Evolutionary conservation across 2,329 filamentous ascomycete species (phyloP).

Genomic region (Tolypocladium guangdongense): DNA sequence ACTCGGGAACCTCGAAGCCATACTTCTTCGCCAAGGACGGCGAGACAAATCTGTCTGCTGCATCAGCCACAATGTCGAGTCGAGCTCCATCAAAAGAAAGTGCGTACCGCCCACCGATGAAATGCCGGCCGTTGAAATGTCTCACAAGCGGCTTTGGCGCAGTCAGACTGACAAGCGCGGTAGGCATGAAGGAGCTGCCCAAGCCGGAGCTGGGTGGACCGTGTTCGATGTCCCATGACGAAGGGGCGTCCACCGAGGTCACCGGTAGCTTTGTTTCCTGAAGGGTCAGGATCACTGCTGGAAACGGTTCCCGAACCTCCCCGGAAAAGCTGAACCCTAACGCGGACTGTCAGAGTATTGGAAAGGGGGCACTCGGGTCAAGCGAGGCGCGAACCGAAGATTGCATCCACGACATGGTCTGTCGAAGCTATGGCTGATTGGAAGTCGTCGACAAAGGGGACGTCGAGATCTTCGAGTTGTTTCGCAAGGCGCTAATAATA

Average conservation of each 20-base stretch:
- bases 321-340: slow-evolving; percentile 84
- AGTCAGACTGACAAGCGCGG: slow-evolving; percentile 74
- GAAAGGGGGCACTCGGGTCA: background rate
- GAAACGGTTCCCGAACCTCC: slow-evolving; percentile 86
- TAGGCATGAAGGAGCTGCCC: slow-evolving; percentile 71
- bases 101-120: slow-evolving; percentile 70
- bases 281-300: slow-evolving; percentile 66
- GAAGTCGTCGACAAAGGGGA: slow-evolving; percentile 82
- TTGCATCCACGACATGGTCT: slow-evolving; percentile 81
- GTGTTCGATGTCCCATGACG: slow-evolving; percentile 84
- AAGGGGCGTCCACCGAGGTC: slow-evolving; percentile 84
- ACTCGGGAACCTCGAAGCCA: slow-evolving; percentile 69
- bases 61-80: slow-evolving; percentile 6
- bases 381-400: slow-evolving; percentile 56
- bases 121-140: slow-evolving; percentile 79
- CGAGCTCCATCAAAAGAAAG: slow-evolving; percentile 1
- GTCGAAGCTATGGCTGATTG: slow-evolving; percentile 49
- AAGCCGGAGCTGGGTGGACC: slow-evolving; percentile 70
- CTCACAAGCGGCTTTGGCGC: slow-evolving; percentile 85
- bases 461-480: slow-evolving; percentile 71
- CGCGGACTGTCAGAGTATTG: background rate
- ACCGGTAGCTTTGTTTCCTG: slow-evolving; percentile 65
- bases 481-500: slow-evolving; percentile 59
- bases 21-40: slow-evolving; percentile 74
- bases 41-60: slow-evolving; percentile 57